Evolutionary conservation across 2,329 filamentous ascomycete genomes (phyloP).

Genomic region (Parafenestella ontariensis): DNA sequence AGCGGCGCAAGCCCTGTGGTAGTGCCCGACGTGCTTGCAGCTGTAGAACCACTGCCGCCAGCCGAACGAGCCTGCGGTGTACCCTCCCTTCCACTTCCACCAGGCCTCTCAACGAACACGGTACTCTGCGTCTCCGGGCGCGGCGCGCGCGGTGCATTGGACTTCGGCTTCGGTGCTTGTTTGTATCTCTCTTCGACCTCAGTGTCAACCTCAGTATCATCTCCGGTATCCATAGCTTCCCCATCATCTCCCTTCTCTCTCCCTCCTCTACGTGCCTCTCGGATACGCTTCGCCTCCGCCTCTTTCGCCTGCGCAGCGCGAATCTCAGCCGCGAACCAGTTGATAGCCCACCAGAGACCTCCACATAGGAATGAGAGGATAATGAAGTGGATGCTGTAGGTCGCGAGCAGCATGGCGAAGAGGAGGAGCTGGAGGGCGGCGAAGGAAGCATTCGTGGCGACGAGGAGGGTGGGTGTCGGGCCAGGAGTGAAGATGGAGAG

Average conservation of each 20-base stretch:
- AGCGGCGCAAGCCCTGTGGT: conserved; percentile 37
- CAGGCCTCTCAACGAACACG: conserved; percentile 41
- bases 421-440: conserved; percentile 83
- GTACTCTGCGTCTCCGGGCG: conserved; percentile 43
- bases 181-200: conserved; percentile 41
- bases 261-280: conserved; percentile 51
- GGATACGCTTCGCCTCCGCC: conserved; percentile 58
- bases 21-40: conserved; percentile 40
- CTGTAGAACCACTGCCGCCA: conserved; percentile 16
- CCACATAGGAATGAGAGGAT: conserved; percentile 80
- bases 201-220: conserved; percentile 56
- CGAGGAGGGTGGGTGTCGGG: conserved; percentile 82
- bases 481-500: conserved; percentile 93
- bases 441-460: conserved; percentile 91
- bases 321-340: conserved; percentile 88
- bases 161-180: conserved; percentile 25
- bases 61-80: conserved; percentile 25
- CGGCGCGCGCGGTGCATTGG: conserved; percentile 18
- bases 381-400: conserved; percentile 87
- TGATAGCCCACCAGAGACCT: conserved; percentile 90
- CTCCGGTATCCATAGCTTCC: conserved; percentile 53
- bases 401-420: conserved; percentile 76
- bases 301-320: conserved; percentile 55
- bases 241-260: conserved; percentile 42
- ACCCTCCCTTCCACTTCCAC: conserved; percentile 17